Conservation (phyloP, 2,329 filamentous ascomycete species). For the Penicillium sp. region DNA sequence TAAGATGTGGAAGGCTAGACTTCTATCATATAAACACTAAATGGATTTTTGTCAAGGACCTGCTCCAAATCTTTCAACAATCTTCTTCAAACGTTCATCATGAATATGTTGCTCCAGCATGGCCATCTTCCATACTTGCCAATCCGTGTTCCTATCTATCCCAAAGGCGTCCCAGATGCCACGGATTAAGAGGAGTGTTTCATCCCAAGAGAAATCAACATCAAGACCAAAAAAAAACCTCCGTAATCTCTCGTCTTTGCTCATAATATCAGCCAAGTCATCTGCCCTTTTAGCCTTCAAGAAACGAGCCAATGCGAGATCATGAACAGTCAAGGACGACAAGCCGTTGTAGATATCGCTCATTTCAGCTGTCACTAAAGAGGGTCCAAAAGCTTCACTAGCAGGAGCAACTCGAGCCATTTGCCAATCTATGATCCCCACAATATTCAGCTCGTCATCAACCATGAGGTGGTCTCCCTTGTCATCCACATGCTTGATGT, state of each 20-base stretch:
- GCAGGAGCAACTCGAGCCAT: conserved; percentile 24
- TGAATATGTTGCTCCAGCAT: conserved; percentile 8
- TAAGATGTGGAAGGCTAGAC: too few species aligned
- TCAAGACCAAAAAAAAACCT: conserved; percentile 19
- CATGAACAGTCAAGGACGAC: conserved; percentile 10
- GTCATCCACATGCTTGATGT: conserved; percentile 13
- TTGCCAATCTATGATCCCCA: conserved; percentile 50
- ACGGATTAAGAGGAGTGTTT: conserved; percentile 5
- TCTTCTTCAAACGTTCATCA: background rate
- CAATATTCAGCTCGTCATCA: conserved; percentile 37
- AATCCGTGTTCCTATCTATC: conserved; percentile 3
- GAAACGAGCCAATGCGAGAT: conserved; percentile 11
- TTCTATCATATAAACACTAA: too few species aligned
- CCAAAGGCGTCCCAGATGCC: conserved; percentile 13
- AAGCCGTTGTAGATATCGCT: conserved; percentile 7
- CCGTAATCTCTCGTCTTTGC: conserved; percentile 7
- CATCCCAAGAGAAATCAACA: conserved; percentile 12
- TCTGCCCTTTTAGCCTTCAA: conserved; percentile 6
- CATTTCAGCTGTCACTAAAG: conserved; percentile 15
- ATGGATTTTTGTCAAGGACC: background rate
- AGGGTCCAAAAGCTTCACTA: conserved; percentile 12
- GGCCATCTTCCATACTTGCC: conserved; percentile 8
- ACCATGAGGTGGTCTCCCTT: conserved; percentile 13
- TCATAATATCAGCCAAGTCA: conserved; percentile 10
- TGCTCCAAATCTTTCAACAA: conserved; percentile 2